These are phyloP conservation scores for Globisporangium paroecandrum DNA, from an alignment of 352 stramenopile species.

Conservation along the genomic window DNA sequence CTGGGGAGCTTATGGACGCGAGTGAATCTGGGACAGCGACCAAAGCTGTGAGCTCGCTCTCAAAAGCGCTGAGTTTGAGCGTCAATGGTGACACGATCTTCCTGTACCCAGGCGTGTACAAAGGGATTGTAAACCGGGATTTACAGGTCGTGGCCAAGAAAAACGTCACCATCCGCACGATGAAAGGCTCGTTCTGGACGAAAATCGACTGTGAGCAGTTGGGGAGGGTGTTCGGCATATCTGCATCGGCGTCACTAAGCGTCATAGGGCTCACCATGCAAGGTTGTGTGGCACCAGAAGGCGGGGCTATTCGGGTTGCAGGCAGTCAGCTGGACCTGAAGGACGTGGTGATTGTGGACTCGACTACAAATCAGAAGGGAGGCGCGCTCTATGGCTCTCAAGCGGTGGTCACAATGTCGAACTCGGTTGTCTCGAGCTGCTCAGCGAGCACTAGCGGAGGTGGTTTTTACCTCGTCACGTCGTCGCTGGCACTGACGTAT, in stretches of 20 bases:
- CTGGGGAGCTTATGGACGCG: constrained; percentile 48
- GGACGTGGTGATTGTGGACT: constrained; percentile 26
- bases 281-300: constrained; percentile 26
- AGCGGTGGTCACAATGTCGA: constrained; percentile 18
- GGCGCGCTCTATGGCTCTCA: constrained; percentile 28
- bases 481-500: constrained; percentile 3
- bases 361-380: constrained; percentile 21
- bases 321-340: constrained; percentile 17
- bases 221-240: constrained; percentile 18
- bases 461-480: constrained; percentile 21
- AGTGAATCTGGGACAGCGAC: constrained; percentile 45
- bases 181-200: constrained; percentile 55
- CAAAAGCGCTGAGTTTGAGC: constrained; percentile 36
- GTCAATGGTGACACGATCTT: constrained; percentile 36
- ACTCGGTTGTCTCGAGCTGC: constrained; percentile 26
- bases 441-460: constrained; percentile 23
- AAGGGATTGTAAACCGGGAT: constrained; percentile 30
- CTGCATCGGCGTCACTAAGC: constrained; percentile 13
- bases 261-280: constrained; percentile 41
- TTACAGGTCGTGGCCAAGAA: constrained; percentile 17
- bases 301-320: constrained; percentile 23
- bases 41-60: constrained; percentile 49
- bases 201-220: constrained; percentile 33
- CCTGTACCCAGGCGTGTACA: constrained; percentile 56
- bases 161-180: constrained; percentile 30